A percentile compares a stretch with the other conserved stretches of the same genome.
Conservation (phyloP, 2,329 filamentous ascomycete species). For the Ramularia collo-cygni region DNA sequence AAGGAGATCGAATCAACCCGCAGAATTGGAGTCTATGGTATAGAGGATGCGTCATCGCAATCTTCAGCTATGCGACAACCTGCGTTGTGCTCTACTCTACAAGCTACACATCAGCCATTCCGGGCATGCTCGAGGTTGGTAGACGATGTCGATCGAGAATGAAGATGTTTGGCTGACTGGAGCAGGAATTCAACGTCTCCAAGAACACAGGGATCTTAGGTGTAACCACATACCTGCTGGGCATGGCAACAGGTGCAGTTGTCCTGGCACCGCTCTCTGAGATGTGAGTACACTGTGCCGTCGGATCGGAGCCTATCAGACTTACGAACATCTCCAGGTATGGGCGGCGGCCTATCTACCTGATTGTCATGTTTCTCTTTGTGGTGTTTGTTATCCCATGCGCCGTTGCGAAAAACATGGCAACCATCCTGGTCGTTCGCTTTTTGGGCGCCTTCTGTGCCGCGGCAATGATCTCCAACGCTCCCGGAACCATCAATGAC, state of each 20-base stretch:
- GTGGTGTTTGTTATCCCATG: conserved; percentile 64
- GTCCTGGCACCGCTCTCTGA: conserved; percentile 68
- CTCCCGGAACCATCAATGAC: conserved; percentile 76
- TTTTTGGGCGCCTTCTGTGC: conserved; percentile 71
- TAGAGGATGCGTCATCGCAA: conserved; percentile 48
- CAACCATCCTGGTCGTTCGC: conserved; percentile 61
- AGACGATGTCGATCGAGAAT: conserved; percentile 30
- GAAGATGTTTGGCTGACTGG: too few species aligned
- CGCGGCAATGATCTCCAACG: conserved; percentile 74
- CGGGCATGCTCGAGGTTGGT: conserved; percentile 45
- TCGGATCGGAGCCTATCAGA: too few species aligned
- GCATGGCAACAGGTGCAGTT: conserved; percentile 64
- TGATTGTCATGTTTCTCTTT: conserved; percentile 58
- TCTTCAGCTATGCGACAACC: conserved; percentile 53
- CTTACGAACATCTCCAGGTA: conserved; percentile 31
- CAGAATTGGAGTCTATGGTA: conserved; percentile 59
- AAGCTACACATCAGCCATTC: conserved; percentile 66
- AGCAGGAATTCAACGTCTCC: conserved; percentile 54
- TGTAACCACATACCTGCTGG: conserved; percentile 70
- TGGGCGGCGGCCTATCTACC: conserved; percentile 60
- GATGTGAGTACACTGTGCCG: conserved; percentile 32
- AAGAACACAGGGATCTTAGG: conserved; percentile 64
- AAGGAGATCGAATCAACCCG: conserved; percentile 57
- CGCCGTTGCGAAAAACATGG: conserved; percentile 60
- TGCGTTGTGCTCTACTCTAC: conserved; percentile 63